Evolutionary conservation across 2,329 filamentous ascomycete species (phyloP), one percentile per base, ranked within the genome.

Genomic region (Coniochaeta ligniaria): DNA sequence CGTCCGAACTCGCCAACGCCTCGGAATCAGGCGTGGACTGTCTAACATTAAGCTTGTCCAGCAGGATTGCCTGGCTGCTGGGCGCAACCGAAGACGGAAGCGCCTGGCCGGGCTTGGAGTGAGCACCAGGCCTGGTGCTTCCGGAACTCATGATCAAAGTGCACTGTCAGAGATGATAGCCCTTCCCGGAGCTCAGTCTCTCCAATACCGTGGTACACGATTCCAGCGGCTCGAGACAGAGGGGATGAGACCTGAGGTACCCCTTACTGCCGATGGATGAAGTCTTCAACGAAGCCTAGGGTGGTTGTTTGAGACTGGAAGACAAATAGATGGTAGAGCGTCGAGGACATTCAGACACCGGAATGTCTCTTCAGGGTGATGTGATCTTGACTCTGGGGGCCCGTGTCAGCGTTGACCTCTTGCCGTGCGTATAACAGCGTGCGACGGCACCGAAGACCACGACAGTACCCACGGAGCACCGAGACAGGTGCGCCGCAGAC

Each of bases 21-120:
- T 98, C 94, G 3, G 93, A 97, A 71, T 98, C 95, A 24, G 94
- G 94, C 1, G 94, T 97, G 8, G 92, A 92, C 59, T 90, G 89
- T 67, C 93, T 86, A 6, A 5, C 22, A 68, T 90, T 89, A 57
- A 89, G 80, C 72, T 92, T 95, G 58, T 94, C 91, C 36, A 91
- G 80, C 56, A 91, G 76, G 43, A 88, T 78, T 43, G 85, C 85
- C 62, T 89, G 85, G 67, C 80, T 88, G 67, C 75, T 85, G 24
- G 84, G 78, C 59, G 82, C 73, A 64, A 78, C 73, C 63, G 75
- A 66, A 66, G 79, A 68, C 69, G 78, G 74, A 63, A 72, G 72
- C 61, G 75, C 74, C 68, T 79, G 77, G 69, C 76, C 81, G 63
- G 78, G 74, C 75, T 84, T 88, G 31, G 78, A 73, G 63, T 76